Evolutionary conservation across 2,329 filamentous ascomycete genomes (phyloP), one percentile per base, ranked within the genome.

Genomic region (Simplicillium sp.): DNA sequence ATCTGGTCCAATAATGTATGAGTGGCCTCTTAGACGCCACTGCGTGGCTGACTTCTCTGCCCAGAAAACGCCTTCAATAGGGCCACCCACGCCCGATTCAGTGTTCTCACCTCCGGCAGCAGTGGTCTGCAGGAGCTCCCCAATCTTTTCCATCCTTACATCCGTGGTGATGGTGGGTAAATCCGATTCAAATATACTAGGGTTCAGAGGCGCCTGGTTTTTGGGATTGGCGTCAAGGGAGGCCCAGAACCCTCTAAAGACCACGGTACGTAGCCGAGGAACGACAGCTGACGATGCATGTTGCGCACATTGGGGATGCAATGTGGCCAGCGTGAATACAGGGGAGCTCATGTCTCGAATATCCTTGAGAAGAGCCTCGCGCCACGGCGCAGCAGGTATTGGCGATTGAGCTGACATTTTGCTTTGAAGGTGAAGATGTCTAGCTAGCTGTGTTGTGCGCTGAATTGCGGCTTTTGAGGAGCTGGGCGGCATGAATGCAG

Each of bases 1-100:
- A 50, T 88, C 84, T 37, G 73, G 68, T 1, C 78, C 85, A 28
- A 97, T 67, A 4, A 95, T 65, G 65, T 81, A 92, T 14, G 83
- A 85, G 44, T 67, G 70, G 2, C 90, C 90, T 37, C 80, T 78
- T 29, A 97, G 60, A 44, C 90, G 77, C 90, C 90, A 97, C 66
- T 97, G 90, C 13, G 78, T 83, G 58, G 70, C 75, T 5, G 70
- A 67, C 34, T 82, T 75, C 48, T 77, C 73, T 9, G 80, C 68
- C 90, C 89, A 97, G 58, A 85, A 92, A 11, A 87, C 76, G 7
- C 81, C 86, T 63, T 96, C 90, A n/a, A 90, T 77, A 3, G 74
- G 71, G 1, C 79, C 79, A 32, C 87, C 80, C 29, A 81, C 73
- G 9, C 80, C 80, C 46, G 41, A 77, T 67, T 50, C 48, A 51